These are phyloP conservation scores for Trichosanthes cucumerina DNA, from an alignment of 306 rosid species.

Conservation along the genomic window DNA sequence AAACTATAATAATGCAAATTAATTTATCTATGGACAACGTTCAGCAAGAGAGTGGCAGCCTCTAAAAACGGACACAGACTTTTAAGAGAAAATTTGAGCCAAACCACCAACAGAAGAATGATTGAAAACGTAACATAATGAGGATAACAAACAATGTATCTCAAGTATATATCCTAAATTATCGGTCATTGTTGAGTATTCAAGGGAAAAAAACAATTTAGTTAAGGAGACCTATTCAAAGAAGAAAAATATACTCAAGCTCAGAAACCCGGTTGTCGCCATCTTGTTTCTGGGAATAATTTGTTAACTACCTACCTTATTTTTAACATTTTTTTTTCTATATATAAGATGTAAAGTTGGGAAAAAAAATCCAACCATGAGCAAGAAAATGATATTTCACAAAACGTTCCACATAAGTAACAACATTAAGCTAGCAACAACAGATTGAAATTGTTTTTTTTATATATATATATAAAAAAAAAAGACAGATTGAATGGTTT, in stretches of 20 bases:
- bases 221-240: background rate
- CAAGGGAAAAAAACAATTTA: background rate
- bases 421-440: background rate
- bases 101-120: background rate
- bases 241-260: background rate
- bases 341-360: background rate
- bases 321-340: background rate
- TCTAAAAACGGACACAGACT: background rate
- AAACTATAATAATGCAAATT: background rate
- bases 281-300: background rate
- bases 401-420: background rate
- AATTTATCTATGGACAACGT: background rate
- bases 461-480: too few relatives aligned
- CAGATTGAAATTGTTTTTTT: background rate
- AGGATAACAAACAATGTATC: background rate
- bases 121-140: background rate
- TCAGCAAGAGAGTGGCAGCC: background rate
- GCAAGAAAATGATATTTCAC: background rate
- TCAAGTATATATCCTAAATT: background rate
- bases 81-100: background rate
- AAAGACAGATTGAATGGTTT: background rate
- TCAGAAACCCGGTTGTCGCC: background rate
- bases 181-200: background rate
- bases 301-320: background rate
- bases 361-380: background rate